A percentile compares a stretch with the other conserved stretches of the same genome.
These are phyloP conservation scores for Curvularia spicifera DNA, from an alignment of 2,329 filamentous ascomycete species.

Conservation along the genomic window DNA sequence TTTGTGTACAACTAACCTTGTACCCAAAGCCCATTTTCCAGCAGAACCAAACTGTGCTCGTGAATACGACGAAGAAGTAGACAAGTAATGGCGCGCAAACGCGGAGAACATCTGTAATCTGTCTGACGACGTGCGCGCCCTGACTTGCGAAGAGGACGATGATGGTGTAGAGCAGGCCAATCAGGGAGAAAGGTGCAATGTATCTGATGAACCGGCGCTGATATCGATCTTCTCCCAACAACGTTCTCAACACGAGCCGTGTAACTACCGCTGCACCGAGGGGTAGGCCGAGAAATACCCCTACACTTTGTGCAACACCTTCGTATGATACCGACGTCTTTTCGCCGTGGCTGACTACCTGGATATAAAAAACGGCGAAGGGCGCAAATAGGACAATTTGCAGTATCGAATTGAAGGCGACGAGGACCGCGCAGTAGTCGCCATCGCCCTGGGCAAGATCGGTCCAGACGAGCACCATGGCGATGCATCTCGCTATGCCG, in stretches of 20 bases:
- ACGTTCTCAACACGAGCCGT: conserved; percentile 64
- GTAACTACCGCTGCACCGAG: conserved; percentile 81
- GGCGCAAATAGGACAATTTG: conserved; percentile 58
- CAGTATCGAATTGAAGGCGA: conserved; percentile 57
- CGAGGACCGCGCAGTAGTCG: conserved; percentile 76
- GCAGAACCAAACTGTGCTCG: conserved; percentile 67
- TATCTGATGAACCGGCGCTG: conserved; percentile 72
- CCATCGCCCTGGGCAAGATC: conserved; percentile 75
- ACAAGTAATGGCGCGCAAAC: conserved; percentile 82
- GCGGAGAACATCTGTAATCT: conserved; percentile 81
- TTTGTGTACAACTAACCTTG: conserved; percentile 73
- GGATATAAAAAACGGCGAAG: conserved; percentile 62
- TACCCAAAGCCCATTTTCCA: conserved; percentile 77
- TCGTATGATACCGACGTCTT: conserved; percentile 62
- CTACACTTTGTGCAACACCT: conserved; percentile 78
- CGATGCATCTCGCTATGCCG: conserved; percentile 83
- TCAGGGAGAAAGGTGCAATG: conserved; percentile 74
- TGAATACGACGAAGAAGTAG: conserved; percentile 81
- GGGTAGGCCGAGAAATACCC: conserved; percentile 82
- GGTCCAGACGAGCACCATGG: conserved; percentile 87
- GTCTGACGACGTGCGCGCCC: conserved; percentile 78
- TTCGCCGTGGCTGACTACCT: conserved; percentile 65
- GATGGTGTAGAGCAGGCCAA: conserved; percentile 87
- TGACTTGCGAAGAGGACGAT: conserved; percentile 85
- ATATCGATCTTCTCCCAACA: conserved; percentile 67